These are phyloP conservation scores for Blastomyces gilchristii DNA, from an alignment of 2,329 filamentous ascomycete species.

Conservation along the genomic window DNA sequence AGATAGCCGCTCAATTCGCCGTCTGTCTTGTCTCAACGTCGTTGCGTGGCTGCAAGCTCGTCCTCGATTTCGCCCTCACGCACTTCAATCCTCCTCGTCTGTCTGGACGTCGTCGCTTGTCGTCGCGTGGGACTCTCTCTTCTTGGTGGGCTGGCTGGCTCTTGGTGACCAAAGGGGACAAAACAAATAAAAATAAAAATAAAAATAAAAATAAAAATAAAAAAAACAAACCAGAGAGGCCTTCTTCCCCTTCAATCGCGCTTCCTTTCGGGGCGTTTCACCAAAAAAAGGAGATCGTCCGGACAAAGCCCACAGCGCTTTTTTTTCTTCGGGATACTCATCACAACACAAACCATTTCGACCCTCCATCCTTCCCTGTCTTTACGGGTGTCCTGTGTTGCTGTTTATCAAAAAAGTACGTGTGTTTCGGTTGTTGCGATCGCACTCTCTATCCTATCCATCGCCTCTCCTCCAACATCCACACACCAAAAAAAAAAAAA, in stretches of 20 bases:
- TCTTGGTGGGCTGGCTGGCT: slow-evolving; percentile 2
- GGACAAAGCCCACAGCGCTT: not conserved
- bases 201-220: not conserved
- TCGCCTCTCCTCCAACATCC: not conserved
- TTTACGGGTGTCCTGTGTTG: slow-evolving; percentile 2
- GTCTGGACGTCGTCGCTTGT: not conserved
- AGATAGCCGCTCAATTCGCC: not conserved
- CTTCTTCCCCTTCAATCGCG: not conserved
- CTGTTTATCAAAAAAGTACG: not conserved
- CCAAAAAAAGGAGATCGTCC: not conserved
- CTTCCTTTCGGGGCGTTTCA: slow-evolving; percentile 2
- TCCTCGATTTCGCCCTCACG: not conserved
- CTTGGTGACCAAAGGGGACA: not conserved
- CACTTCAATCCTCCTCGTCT: not conserved
- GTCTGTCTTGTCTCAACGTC: not conserved
- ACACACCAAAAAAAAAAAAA: not conserved
- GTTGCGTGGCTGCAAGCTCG: not conserved
- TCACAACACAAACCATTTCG: not conserved
- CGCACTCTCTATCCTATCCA: too few species aligned
- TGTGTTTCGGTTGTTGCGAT: not conserved
- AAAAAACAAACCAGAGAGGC: too few species aligned
- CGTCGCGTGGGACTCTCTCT: not conserved
- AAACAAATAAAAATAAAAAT: not conserved
- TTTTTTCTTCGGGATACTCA: too few species aligned
- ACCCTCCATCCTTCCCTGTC: not conserved